Conservation (phyloP, 805 yeast genomes). For the Lachancea quebecensis region DNA sequence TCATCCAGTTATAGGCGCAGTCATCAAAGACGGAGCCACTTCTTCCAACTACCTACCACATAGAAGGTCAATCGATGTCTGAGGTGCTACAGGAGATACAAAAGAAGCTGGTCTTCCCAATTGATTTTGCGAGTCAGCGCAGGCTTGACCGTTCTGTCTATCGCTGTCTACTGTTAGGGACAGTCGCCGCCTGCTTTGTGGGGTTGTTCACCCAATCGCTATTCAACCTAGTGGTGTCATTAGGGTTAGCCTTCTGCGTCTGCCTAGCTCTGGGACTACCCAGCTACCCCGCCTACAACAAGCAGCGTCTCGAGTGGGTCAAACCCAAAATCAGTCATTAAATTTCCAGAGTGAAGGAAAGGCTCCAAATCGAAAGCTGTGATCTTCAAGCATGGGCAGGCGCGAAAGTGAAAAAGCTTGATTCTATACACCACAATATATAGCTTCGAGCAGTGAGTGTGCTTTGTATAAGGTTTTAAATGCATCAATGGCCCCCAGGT, state of each 20-base stretch:
- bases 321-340: slow-evolving; percentile 15
- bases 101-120: slow-evolving; percentile 27
- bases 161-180: slow-evolving; percentile 17
- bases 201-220: slow-evolving; percentile 48
- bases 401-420: too few species aligned
- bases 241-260: slow-evolving; percentile 30
- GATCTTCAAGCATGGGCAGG: too few species aligned
- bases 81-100: slow-evolving; percentile 24
- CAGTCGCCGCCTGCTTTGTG: slow-evolving; percentile 35
- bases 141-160: slow-evolving; percentile 14
- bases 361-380: too few species aligned
- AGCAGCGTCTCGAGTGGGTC: slow-evolving; percentile 45
- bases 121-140: slow-evolving; percentile 30
- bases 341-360: not conserved
- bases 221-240: slow-evolving; percentile 27
- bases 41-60: not conserved
- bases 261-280: slow-evolving; percentile 41
- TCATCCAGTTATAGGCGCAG: not conserved
- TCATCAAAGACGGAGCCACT: not conserved
- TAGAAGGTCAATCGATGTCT: slow-evolving; percentile 23
- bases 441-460: too few species aligned
- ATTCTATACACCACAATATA: too few species aligned
- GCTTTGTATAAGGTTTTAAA: too few species aligned
- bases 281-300: slow-evolving; percentile 51
- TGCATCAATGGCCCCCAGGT: too few species aligned